Base-by-base conservation (phyloP, 1,284 basidiomycete genomes). In the Sporisorium scitamineum region DNA sequence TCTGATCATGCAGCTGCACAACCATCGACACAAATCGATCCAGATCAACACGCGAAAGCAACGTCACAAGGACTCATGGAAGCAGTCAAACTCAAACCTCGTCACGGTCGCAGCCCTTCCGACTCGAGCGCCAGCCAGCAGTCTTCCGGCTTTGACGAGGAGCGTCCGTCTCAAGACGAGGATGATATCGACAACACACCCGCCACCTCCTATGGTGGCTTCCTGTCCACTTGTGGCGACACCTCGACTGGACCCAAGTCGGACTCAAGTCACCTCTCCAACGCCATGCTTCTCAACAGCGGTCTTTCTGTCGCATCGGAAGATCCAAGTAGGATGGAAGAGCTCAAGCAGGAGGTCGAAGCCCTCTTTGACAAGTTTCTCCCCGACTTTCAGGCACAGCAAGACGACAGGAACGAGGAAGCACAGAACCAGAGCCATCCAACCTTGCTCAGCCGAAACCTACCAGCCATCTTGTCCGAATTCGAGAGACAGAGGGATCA, bases 101-200 rank as follows among this genome's bases (percentile, higher is more conserved):
- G 61, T 26, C 54, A 69, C 13, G 48, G 24, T 0, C 64, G 61
- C 48, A 73, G 41, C 26, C 63, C 50, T 14, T 73, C 70, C 26
- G 53, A 48, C 47, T 74, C 71, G 22, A 62, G 61, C 29, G 34
- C 52, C 31, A 74, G 71, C 44, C 41, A 65, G 18, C 61, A 52
- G n/a, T 74, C 71, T 13, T 74, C 65, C 26, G 56, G 34, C 31
- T 74, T 74, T 34, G 71, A 74, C 52, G 39, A 66, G 7, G 71
- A 69, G 27, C 58, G 61, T 11, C 58, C 70, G 7, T 73, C 70
- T 4, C 70, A 74, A 42, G 71, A 74, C 48, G 71, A 72, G 22
- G 60, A 67, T 27, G 64, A 70, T 39, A 70, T 75, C 54, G 72
- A 75, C 60, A 70, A 75, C 26, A 75, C 72, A 11, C 72, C 72